phyloP scores from a whole-genome alignment of 441 rosid genomes.

The Viola pubescens region DNA sequence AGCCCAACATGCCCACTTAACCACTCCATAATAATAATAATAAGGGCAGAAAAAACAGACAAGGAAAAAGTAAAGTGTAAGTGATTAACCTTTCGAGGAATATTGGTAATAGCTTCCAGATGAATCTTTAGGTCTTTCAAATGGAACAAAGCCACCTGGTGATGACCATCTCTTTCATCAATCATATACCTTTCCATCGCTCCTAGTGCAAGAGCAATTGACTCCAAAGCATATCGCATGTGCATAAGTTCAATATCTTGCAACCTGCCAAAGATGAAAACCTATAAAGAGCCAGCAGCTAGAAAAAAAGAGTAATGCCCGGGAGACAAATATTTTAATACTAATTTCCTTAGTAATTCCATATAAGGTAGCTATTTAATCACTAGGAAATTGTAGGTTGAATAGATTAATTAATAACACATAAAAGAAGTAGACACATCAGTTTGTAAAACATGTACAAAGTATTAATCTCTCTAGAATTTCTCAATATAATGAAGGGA shows the following conservation, averaged over 20 bases:
- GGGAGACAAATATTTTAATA: background rate
- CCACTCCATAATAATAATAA: too few species aligned
- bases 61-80: slow-evolving; percentile 5
- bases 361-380: too few species aligned
- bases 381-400: too few species aligned
- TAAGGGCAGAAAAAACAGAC: too few species aligned
- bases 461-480: too few species aligned
- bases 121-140: slow-evolving; percentile 72
- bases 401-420: too few species aligned
- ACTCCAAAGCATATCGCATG: slow-evolving; percentile 94
- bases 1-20: too few species aligned
- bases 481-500: too few species aligned
- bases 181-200: slow-evolving; percentile 48
- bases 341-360: too few species aligned
- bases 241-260: slow-evolving; percentile 96
- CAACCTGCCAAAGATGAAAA: slow-evolving; percentile 42
- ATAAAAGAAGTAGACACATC: too few species aligned
- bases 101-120: slow-evolving; percentile 66
- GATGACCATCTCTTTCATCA: slow-evolving; percentile 44
- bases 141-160: slow-evolving; percentile 50
- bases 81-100: slow-evolving; percentile 73
- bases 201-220: slow-evolving; percentile 72
- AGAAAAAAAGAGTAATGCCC: background rate
- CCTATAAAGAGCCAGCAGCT: slow-evolving; percentile 9
- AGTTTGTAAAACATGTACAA: too few species aligned